Evolutionary conservation across 2,329 filamentous ascomycete genomes (phyloP).

Genomic region (Beauveria scarabaeidicola): DNA sequence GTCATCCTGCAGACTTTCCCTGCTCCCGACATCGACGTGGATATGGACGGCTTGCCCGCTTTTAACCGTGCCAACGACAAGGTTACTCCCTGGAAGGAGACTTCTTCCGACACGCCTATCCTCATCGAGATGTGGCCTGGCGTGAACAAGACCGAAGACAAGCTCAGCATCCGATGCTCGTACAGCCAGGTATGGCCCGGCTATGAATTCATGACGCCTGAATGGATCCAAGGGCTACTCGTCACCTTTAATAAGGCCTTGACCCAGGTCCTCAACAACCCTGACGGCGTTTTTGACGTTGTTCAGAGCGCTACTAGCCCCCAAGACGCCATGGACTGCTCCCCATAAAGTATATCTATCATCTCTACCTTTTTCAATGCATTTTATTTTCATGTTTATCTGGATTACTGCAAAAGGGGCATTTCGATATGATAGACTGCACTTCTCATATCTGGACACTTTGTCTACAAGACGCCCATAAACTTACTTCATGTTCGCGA

Average conservation of each 20-base stretch:
- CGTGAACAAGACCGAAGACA: neutral
- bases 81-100: constrained; percentile 11
- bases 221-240: constrained; percentile 10
- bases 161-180: constrained; percentile 7
- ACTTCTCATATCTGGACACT: neutral
- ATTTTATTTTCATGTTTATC: neutral
- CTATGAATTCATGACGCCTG: constrained; percentile 11
- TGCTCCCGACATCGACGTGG: neutral
- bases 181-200: constrained; percentile 10
- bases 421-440: neutral
- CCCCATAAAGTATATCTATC: neutral
- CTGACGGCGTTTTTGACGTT: constrained; percentile 7
- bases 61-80: constrained; percentile 9
- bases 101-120: constrained; percentile 4
- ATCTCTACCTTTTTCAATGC: neutral
- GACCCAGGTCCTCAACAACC: constrained; percentile 1
- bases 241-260: constrained; percentile 10
- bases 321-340: constrained; percentile 2
- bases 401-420: neutral
- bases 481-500: constrained; percentile 29
- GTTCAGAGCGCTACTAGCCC: neutral
- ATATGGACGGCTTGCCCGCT: constrained; percentile 7
- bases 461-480: neutral
- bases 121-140: constrained; percentile 11
- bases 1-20: constrained; percentile 11